Percentiles rank a stretch among this genome's conserved stretches.
Conservation (phyloP, 345 rosid genomes). For the Zanthoxylum bungeanum region DNA sequence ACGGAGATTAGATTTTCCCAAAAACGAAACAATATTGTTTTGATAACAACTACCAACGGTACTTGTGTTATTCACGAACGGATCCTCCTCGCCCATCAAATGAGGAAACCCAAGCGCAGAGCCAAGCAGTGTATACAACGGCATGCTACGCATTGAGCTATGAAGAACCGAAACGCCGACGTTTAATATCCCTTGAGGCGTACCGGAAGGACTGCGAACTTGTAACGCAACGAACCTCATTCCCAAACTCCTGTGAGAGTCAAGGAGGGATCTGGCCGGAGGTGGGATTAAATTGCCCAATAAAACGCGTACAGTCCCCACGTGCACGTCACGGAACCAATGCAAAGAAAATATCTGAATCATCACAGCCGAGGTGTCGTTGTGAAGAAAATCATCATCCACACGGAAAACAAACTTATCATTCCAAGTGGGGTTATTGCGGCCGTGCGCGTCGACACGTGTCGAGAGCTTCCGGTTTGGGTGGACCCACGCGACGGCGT, state of each 20-base stretch:
- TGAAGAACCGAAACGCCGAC: conserved; percentile 77
- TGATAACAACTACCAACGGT: conserved; percentile 24
- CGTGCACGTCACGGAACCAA: conserved; percentile 83
- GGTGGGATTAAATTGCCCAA: conserved; percentile 67
- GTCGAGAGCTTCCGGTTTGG: too few species aligned
- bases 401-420: too few species aligned
- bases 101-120: conserved; percentile 86
- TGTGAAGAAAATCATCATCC: too few species aligned
- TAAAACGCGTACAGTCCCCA: conserved; percentile 73
- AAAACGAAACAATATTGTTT: conserved; percentile 11
- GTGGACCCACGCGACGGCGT: too few species aligned
- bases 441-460: too few species aligned
- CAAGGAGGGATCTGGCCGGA: conserved; percentile 18
- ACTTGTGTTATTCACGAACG: conserved; percentile 24
- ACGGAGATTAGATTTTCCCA: conserved; percentile 47
- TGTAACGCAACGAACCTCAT: too few species aligned
- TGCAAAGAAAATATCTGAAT: conserved; percentile 69
- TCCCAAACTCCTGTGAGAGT: conserved; percentile 38
- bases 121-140: conserved; percentile 49
- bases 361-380: too few species aligned
- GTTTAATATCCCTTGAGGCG: conserved; percentile 88
- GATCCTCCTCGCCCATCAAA: conserved; percentile 63
- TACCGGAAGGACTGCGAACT: conserved; percentile 75
- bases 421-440: too few species aligned
- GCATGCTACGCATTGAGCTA: too few species aligned